phyloP scores from a whole-genome alignment of 2,329 filamentous ascomycete genomes.

The Biscogniauxia sp. region DNA sequence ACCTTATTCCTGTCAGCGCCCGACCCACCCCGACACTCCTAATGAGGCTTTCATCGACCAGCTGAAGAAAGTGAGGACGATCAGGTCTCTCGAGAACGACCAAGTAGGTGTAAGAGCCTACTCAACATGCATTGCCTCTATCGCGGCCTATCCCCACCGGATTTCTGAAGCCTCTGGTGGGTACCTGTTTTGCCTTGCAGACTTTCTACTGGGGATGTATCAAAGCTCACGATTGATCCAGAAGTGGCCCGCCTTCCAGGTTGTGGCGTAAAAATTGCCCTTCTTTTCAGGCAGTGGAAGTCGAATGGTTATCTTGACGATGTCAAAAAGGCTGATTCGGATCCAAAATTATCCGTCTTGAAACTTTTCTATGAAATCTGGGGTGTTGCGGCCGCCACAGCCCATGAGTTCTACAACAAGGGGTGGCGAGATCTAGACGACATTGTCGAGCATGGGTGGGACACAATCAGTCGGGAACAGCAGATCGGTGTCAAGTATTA shows the following conservation, averaged over 20 bases:
- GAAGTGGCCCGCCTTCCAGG: constrained; percentile 65
- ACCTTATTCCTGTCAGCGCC: constrained; percentile 77
- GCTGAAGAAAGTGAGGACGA: constrained; percentile 70
- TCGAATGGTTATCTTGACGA: constrained; percentile 59
- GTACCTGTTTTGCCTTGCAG: constrained; percentile 28
- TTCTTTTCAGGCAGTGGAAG: constrained; percentile 74
- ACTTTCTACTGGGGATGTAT: constrained; percentile 32
- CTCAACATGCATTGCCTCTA: constrained; percentile 76
- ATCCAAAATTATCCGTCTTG: constrained; percentile 64
- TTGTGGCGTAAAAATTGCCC: constrained; percentile 76
- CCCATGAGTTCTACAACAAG: constrained; percentile 74
- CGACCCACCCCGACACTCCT: constrained; percentile 65
- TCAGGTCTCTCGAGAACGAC: constrained; percentile 70
- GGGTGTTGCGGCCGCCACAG: constrained; percentile 84
- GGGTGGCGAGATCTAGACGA: constrained; percentile 86
- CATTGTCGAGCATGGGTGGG: constrained; percentile 80
- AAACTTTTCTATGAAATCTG: constrained; percentile 79
- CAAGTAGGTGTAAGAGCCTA: constrained; percentile 82
- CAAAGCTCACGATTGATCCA: constrained; percentile 20
- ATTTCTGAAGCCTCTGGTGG: constrained; percentile 43
- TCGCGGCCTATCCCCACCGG: constrained; percentile 73
- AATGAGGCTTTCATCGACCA: constrained; percentile 74
- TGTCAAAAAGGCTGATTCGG: constrained; percentile 59
- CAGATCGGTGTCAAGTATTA: constrained; percentile 95
- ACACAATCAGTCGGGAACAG: constrained; percentile 70